A percentile compares a stretch with the other conserved stretches of the same genome.
phyloP scores from a whole-genome alignment of 495 filamentous ascomycete species.

The Trichoderma erinaceum region DNA sequence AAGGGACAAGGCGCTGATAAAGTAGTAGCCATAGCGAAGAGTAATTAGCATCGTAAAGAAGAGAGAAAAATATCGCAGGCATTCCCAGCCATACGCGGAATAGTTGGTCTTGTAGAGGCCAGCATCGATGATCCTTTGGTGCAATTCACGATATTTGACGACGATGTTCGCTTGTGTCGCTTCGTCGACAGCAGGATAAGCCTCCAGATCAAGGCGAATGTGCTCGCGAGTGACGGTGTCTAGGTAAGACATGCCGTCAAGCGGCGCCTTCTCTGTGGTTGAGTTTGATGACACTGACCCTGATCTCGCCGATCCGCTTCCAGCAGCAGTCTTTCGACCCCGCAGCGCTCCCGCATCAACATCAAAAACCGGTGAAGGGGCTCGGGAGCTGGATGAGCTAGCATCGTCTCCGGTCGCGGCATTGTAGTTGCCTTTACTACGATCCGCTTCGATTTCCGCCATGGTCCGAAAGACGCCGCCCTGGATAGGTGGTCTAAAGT shows the following conservation, averaged over 20 bases:
- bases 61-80: conserved; percentile 67
- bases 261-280: conserved; percentile 38
- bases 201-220: conserved; percentile 67
- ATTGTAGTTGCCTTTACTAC: conserved; percentile 18
- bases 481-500: conserved; percentile 89
- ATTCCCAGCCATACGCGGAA: conserved; percentile 69
- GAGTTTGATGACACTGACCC: conserved; percentile 36
- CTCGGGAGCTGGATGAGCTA: conserved; percentile 36
- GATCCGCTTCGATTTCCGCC: conserved; percentile 32
- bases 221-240: conserved; percentile 69
- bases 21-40: conserved; percentile 68
- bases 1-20: conserved; percentile 64
- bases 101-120: conserved; percentile 86
- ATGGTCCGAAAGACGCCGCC: conserved; percentile 70
- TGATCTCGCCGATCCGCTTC: conserved; percentile 24
- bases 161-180: conserved; percentile 73
- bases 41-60: conserved; percentile 57
- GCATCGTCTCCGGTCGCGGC: conserved; percentile 23
- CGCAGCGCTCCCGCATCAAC: conserved; percentile 23
- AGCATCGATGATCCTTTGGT: conserved; percentile 63
- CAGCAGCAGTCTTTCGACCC: not conserved
- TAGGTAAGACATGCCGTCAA: conserved; percentile 53
- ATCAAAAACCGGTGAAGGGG: conserved; percentile 66
- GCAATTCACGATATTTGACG: conserved; percentile 69
- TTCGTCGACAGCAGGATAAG: conserved; percentile 74